phyloP scores from a whole-genome alignment of 139 green algal genomes.

The Volvox africanus region DNA sequence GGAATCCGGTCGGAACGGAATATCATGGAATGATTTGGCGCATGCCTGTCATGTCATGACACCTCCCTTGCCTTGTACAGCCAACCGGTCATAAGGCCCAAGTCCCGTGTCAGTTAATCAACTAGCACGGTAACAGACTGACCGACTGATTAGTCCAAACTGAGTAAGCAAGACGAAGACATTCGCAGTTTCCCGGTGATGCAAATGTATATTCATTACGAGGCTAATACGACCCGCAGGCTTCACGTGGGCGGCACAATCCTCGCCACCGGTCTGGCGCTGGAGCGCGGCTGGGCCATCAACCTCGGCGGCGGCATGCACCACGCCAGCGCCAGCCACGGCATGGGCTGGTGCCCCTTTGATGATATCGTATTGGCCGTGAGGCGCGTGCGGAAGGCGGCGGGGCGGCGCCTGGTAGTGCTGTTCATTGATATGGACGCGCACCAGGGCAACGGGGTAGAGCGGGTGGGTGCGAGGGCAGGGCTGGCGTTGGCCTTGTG shows the following conservation, averaged over 20 bases:
- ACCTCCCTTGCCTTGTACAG: no score
- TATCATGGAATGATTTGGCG: no score
- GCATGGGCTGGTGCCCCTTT: constrained; percentile 75
- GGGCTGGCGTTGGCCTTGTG: no score
- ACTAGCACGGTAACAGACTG: no score
- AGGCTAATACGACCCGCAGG: constrained; percentile 42
- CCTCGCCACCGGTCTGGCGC: constrained; percentile 76
- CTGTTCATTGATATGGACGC: constrained; percentile 86
- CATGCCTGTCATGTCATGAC: no score
- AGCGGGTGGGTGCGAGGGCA: constrained; percentile 9
- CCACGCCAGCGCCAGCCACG: constrained; percentile 65
- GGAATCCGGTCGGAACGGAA: no score
- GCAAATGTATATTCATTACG: no score
- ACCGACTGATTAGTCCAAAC: no score
- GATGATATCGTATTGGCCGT: constrained; percentile 77
- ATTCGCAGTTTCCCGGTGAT: no score
- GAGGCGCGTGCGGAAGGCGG: constrained; percentile 53
- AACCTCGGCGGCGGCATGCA: constrained; percentile 90
- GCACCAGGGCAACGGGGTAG: constrained; percentile 72
- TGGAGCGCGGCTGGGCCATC: constrained; percentile 83
- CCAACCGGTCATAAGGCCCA: no score
- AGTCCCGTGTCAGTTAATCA: no score
- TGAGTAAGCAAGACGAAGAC: no score
- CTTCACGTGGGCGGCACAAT: constrained; percentile 76
- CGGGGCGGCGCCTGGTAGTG: constrained; percentile 25